Conservation (phyloP, 345 rosid genomes). For the Cardamine occulta region DNA sequence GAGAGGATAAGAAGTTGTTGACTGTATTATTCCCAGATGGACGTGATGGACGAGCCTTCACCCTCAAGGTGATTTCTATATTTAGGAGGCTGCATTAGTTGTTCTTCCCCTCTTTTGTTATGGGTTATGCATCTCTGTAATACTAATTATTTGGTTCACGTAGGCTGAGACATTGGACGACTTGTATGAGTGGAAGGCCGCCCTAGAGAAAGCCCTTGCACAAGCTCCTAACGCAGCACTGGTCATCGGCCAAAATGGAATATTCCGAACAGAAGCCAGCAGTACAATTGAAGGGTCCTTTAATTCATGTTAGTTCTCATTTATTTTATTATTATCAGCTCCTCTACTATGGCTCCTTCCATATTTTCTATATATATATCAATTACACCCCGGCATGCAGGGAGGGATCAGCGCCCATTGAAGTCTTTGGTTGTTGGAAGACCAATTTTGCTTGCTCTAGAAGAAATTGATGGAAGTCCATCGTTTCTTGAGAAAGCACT, state of each 20-base stretch:
- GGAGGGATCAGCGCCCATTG: slow-evolving; percentile 89
- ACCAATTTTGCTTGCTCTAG: slow-evolving; percentile 96
- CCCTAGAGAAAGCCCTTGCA: slow-evolving; percentile 88
- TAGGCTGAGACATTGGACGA: slow-evolving; percentile 96
- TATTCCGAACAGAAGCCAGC: slow-evolving; percentile 75
- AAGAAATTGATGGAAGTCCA: slow-evolving; percentile 98
- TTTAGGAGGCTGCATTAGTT: slow-evolving; percentile 21
- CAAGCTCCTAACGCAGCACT: slow-evolving; percentile 98
- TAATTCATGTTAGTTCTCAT: slow-evolving; percentile 70
- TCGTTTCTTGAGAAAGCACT: slow-evolving; percentile 99
- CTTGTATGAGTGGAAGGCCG: slow-evolving; percentile 90
- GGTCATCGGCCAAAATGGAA: slow-evolving; percentile 89
- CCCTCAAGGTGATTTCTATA: slow-evolving; percentile 75
- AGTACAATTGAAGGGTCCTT: slow-evolving; percentile 81
- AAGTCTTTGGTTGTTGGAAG: slow-evolving; percentile 96
- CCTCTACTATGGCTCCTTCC: slow-evolving; percentile 14
- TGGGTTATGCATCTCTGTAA: slow-evolving; percentile 28
- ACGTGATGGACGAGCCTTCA: slow-evolving; percentile 98
- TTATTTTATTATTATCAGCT: slow-evolving; percentile 1
- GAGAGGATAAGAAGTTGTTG: slow-evolving; percentile 93
- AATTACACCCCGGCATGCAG: slow-evolving; percentile 45
- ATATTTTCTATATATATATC: slow-evolving; percentile 2
- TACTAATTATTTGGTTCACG: slow-evolving; percentile 22
- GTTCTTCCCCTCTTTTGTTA: slow-evolving; percentile 6
- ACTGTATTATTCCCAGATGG: slow-evolving; percentile 99